Conservation (phyloP, 2,329 filamentous ascomycete species). For the Ceratocystis huliohia region DNA sequence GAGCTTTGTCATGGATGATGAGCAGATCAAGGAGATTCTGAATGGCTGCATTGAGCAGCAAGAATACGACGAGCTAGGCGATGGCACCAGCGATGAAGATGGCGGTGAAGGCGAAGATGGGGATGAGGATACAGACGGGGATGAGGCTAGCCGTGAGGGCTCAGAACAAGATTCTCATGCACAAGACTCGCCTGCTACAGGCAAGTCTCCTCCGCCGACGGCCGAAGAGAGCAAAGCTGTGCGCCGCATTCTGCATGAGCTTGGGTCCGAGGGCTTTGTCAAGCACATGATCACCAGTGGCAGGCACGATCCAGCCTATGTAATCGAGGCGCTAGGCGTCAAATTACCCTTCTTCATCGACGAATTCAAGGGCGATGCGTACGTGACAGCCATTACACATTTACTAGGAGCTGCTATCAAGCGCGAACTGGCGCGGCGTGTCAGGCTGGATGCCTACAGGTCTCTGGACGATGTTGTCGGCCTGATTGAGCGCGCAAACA, state of each 20-base stretch:
- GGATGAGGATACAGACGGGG: not conserved
- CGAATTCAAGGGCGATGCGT: slow-evolving; percentile 11
- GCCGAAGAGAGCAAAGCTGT: slow-evolving; percentile 7
- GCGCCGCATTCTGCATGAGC: slow-evolving; percentile 14
- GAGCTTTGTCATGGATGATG: slow-evolving; percentile 10
- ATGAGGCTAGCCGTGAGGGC: not conserved
- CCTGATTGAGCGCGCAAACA: slow-evolving; percentile 59
- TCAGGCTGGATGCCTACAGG: slow-evolving; percentile 70
- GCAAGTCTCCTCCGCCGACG: not conserved
- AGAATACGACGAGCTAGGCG: not conserved
- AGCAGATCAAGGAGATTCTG: slow-evolving; percentile 20
- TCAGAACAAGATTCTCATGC: not conserved
- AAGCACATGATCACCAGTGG: slow-evolving; percentile 11
- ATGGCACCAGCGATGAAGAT: not conserved
- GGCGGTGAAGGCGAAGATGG: not conserved
- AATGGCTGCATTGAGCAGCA: slow-evolving; percentile 17
- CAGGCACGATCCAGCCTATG: not conserved
- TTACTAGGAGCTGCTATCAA: slow-evolving; percentile 66
- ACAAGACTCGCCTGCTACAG: not conserved
- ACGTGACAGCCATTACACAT: slow-evolving; percentile 7
- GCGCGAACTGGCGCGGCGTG: slow-evolving; percentile 68
- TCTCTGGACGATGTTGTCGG: slow-evolving; percentile 74
- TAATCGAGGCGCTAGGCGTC: slow-evolving; percentile 16
- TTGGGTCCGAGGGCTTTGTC: slow-evolving; percentile 12
- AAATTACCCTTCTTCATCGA: slow-evolving; percentile 12